Conservation (phyloP, 176 grass and related monocot species). For the Paspalum vaginatum region DNA sequence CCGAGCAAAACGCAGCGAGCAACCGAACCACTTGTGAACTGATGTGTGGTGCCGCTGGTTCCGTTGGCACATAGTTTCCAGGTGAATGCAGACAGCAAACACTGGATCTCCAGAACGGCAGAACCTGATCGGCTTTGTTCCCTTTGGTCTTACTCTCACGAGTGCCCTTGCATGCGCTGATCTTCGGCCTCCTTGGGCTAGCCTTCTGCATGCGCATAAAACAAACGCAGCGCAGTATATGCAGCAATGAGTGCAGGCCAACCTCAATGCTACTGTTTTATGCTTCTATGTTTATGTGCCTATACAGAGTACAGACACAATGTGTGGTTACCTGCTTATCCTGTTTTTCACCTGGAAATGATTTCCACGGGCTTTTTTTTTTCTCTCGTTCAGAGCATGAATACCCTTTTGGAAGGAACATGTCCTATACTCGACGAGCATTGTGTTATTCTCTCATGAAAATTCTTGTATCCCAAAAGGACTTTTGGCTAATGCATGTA, state of each 20-base stretch:
- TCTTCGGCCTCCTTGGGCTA: background rate
- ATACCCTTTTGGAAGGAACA: too few relatives aligned
- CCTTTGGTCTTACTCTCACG: background rate
- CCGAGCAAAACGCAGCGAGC: background rate
- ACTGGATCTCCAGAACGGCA: background rate
- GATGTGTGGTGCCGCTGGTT: background rate
- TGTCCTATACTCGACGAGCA: too few relatives aligned
- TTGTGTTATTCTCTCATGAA: too few relatives aligned
- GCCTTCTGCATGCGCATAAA: background rate
- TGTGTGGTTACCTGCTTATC: background rate
- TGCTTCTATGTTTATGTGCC: background rate
- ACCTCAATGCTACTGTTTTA: background rate
- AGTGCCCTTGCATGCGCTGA: background rate
- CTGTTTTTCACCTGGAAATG: background rate
- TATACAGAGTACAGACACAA: background rate
- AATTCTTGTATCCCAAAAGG: too few relatives aligned
- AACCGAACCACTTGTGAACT: background rate
- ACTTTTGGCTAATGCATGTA: too few relatives aligned
- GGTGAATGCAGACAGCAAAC: background rate
- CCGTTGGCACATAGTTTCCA: slow-evolving; percentile 20
- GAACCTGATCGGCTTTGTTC: background rate
- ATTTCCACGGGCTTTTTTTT: background rate
- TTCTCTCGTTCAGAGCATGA: too few relatives aligned
- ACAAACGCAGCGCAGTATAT: background rate
- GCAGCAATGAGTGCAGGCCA: too few relatives aligned